phyloP scores from a whole-genome alignment of 2,329 filamentous ascomycete genomes.

The Aspergillus puulaauensis region DNA sequence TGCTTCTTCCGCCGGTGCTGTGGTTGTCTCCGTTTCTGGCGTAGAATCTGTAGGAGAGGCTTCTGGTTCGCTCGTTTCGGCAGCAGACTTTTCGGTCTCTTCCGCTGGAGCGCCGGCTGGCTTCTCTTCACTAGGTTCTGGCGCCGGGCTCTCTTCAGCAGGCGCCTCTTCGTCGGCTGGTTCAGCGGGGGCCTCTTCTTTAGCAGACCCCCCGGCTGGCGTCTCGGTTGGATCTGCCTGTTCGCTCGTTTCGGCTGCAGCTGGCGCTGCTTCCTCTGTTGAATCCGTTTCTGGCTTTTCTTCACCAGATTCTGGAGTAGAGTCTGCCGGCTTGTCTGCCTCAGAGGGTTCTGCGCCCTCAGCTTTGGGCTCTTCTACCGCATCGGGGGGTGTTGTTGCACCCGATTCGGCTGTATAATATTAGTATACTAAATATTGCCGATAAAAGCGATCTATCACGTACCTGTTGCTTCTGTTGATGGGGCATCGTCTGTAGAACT shows the following conservation, averaged over 20 bases:
- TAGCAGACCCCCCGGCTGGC: constrained; percentile 1
- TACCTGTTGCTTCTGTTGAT: constrained; percentile 30
- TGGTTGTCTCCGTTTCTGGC: constrained; percentile 4
- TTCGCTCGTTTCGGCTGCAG: constrained; percentile 9
- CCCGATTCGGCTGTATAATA: constrained; percentile 26
- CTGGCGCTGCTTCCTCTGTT: constrained; percentile 4
- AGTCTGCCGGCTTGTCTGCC: constrained; percentile 15
- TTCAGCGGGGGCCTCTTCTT: constrained; percentile 4
- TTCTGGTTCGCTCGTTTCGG: constrained; percentile 5
- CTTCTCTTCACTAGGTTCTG: background rate
- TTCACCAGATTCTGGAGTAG: constrained; percentile 19
- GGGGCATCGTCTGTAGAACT: constrained; percentile 25
- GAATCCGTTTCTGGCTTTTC: constrained; percentile 7
- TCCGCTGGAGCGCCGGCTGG: background rate
- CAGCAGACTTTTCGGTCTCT: background rate
- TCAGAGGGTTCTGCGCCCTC: constrained; percentile 20
- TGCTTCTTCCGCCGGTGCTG: background rate
- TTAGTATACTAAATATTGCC: constrained; percentile 13
- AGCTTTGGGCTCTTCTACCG: constrained; percentile 19
- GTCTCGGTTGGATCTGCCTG: background rate
- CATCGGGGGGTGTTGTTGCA: constrained; percentile 25
- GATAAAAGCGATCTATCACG: constrained; percentile 10
- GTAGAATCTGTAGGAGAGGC: constrained; percentile 5
- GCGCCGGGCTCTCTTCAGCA: background rate
- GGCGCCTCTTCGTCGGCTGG: background rate